Conservation (phyloP, 2,329 filamentous ascomycete species). For the Xylariaceae sp. region DNA sequence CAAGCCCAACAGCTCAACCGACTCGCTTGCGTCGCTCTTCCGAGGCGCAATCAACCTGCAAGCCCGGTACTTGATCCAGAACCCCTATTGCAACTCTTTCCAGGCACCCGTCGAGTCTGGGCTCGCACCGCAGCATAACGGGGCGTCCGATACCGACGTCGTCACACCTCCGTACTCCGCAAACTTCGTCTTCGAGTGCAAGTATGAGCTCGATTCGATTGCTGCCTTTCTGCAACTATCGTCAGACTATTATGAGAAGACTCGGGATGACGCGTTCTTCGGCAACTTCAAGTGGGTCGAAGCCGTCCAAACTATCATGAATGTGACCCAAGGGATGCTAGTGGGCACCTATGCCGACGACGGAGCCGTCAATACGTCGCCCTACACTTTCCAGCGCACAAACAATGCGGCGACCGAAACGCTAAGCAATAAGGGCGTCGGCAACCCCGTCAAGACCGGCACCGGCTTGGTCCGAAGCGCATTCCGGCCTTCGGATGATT, state of each 20-base stretch:
- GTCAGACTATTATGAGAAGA: constrained; percentile 66
- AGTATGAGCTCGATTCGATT: constrained; percentile 77
- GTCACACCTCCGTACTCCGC: constrained; percentile 60
- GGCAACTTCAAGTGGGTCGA: constrained; percentile 62
- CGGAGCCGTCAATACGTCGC: constrained; percentile 47
- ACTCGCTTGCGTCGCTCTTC: constrained; percentile 62
- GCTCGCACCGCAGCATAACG: constrained; percentile 52
- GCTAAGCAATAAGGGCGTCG: constrained; percentile 59
- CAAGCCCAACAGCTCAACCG: constrained; percentile 43
- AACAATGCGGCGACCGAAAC: constrained; percentile 69
- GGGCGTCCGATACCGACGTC: constrained; percentile 55
- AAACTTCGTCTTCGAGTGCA: constrained; percentile 72
- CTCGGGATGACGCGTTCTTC: constrained; percentile 61
- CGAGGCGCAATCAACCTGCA: constrained; percentile 74
- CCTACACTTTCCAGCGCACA: constrained; percentile 65
- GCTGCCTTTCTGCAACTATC: constrained; percentile 69
- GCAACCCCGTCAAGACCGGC: constrained; percentile 66
- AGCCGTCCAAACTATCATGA: constrained; percentile 60
- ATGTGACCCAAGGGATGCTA: constrained; percentile 41
- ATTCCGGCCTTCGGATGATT: constrained; percentile 75
- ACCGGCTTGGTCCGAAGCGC: constrained; percentile 68
- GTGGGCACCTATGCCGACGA: constrained; percentile 60
- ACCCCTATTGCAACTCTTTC: constrained; percentile 91
- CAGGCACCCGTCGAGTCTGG: constrained; percentile 76
- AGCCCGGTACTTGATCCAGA: constrained; percentile 60